Conservation (phyloP, 2,329 filamentous ascomycete species). For the Grosmannia serpens region DNA sequence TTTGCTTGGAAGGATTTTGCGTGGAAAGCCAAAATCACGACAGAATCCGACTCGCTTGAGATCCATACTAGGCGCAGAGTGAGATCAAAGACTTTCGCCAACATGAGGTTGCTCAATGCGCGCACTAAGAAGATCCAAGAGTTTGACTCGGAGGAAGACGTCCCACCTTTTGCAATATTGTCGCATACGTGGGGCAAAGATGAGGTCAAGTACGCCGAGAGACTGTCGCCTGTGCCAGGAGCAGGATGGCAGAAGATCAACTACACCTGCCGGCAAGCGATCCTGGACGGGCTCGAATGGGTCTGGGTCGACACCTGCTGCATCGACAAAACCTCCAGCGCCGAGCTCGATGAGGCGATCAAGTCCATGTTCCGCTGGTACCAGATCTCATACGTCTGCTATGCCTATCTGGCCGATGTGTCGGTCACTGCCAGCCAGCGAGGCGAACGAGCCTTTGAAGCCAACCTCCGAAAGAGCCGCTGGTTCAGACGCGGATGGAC, state of each 20-base stretch:
- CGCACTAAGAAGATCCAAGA: background rate
- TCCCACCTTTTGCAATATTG: constrained; percentile 20
- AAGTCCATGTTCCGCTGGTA: constrained; percentile 20
- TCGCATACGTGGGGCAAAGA: constrained; percentile 20
- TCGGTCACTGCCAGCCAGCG: background rate
- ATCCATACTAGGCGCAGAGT: too few relatives aligned
- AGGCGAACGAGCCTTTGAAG: background rate
- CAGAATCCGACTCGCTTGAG: too few relatives aligned
- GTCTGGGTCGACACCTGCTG: constrained; percentile 27
- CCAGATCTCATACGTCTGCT: constrained; percentile 20
- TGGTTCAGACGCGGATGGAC: constrained; percentile 15
- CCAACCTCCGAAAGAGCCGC: background rate
- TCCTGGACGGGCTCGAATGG: constrained; percentile 17
- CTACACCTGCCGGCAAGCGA: constrained; percentile 13
- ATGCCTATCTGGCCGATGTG: constrained; percentile 21
- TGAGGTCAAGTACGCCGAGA: constrained; percentile 16
- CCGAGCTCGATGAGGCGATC: constrained; percentile 23
- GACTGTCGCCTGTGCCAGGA: constrained; percentile 11
- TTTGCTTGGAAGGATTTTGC: too few relatives aligned
- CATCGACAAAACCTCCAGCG: constrained; percentile 23
- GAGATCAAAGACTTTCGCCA: too few relatives aligned
- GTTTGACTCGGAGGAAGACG: background rate
- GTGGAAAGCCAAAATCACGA: too few relatives aligned
- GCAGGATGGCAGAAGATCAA: constrained; percentile 17
- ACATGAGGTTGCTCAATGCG: background rate